Evolutionary conservation across 768 basidiomycete genomes (phyloP).

Genomic region (Tricholoma bakamatsutake): DNA sequence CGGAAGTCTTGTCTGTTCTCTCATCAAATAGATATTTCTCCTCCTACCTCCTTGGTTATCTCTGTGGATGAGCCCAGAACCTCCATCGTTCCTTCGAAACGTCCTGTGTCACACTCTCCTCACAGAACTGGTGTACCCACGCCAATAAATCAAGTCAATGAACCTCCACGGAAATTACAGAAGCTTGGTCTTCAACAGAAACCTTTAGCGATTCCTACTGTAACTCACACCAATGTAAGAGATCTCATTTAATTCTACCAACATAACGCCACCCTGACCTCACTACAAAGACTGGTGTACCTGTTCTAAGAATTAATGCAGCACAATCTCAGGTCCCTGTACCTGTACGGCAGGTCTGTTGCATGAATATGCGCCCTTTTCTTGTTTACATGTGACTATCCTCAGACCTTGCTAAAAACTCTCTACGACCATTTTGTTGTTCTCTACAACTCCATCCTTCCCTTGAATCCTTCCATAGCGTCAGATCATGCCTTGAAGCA

Average conservation of each 20-base stretch:
- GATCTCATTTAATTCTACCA: not conserved
- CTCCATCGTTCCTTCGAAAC: conserved; percentile 43
- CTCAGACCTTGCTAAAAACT: conserved; percentile 65
- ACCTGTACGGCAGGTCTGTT: conserved; percentile 64
- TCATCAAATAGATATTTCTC: conserved; percentile 39
- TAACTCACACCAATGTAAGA: conserved; percentile 30
- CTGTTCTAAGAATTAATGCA: conserved; percentile 59
- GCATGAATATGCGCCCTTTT: not conserved
- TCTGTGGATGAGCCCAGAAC: conserved; percentile 23
- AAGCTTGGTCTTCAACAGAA: conserved; percentile 40
- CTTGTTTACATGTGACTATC: conserved; percentile 5
- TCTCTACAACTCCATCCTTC: conserved; percentile 55
- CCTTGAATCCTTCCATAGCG: conserved; percentile 54
- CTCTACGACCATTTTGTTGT: conserved; percentile 68
- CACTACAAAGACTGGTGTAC: conserved; percentile 46
- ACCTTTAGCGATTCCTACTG: conserved; percentile 37
- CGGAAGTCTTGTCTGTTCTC: conserved; percentile 61
- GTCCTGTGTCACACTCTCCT: conserved; percentile 32
- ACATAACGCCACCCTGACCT: conserved; percentile 1
- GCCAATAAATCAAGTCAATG: conserved; percentile 21
- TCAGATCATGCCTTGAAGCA: conserved; percentile 76
- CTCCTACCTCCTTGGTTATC: conserved; percentile 31
- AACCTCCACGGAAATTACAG: conserved; percentile 63
- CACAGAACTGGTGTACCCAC: conserved; percentile 14
- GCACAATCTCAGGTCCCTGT: conserved; percentile 68